Evolutionary conservation across 2,329 filamentous ascomycete genomes (phyloP).

Genomic region (Byssothecium circinans): DNA sequence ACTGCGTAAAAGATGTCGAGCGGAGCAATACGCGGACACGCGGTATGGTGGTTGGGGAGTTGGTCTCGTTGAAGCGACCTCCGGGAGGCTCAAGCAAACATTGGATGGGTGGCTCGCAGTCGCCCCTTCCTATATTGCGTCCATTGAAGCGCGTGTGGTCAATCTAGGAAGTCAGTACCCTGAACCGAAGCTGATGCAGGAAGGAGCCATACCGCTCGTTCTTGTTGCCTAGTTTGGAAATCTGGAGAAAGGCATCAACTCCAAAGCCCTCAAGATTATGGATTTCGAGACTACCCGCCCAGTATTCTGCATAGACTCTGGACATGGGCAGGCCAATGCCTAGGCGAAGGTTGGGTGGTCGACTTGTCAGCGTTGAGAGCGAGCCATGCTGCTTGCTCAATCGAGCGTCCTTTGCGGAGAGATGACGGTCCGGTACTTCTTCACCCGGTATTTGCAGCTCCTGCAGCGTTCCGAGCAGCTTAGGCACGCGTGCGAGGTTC

Average conservation of each 20-base stretch:
- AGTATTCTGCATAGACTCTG: conserved; percentile 94
- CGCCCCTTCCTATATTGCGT: conserved; percentile 45
- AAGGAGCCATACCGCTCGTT: conserved; percentile 69
- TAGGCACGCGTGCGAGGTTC: conserved; percentile 83
- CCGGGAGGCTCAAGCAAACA: too few relatives aligned
- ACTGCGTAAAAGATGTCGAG: conserved; percentile 1
- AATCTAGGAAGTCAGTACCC: conserved; percentile 48
- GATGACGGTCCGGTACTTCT: conserved; percentile 7
- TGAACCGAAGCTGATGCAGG: neutral
- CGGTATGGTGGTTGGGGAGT: neutral
- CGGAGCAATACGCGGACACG: conserved; percentile 1
- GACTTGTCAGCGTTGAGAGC: conserved; percentile 74
- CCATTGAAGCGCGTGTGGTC: conserved; percentile 59
- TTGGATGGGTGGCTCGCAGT: neutral
- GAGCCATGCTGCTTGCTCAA: conserved; percentile 57
- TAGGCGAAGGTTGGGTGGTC: conserved; percentile 82
- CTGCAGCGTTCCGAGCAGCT: conserved; percentile 90
- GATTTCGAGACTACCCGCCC: conserved; percentile 88
- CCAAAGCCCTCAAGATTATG: conserved; percentile 96
- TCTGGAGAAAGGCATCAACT: conserved; percentile 92
- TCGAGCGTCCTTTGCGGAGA: conserved; percentile 23
- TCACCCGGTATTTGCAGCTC: conserved; percentile 63
- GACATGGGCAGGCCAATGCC: conserved; percentile 95
- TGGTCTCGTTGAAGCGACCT: neutral
- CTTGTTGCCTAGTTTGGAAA: conserved; percentile 95